phyloP scores from a whole-genome alignment of 1,284 basidiomycete species.

The Ustilago crameri region DNA sequence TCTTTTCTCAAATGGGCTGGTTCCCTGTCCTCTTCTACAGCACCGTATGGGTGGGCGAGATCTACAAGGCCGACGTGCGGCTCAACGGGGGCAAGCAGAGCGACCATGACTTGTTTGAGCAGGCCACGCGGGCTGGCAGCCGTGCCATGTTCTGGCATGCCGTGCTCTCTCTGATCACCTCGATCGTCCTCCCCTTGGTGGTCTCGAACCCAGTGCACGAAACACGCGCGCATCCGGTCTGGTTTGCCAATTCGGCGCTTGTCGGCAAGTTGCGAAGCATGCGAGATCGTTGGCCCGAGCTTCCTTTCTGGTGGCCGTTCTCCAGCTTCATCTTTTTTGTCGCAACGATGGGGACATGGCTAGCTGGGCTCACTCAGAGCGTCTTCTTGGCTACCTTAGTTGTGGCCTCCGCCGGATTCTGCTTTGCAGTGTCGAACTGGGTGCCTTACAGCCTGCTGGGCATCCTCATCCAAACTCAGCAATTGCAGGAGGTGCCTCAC shows the following conservation, averaged over 20 bases:
- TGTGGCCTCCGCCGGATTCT: constrained; percentile 71
- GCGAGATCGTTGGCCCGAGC: constrained; percentile 33
- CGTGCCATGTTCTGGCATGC: constrained; percentile 83
- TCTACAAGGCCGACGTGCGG: constrained; percentile 49
- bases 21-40: constrained; percentile 62
- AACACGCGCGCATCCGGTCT: constrained; percentile 8
- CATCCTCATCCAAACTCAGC: constrained; percentile 47
- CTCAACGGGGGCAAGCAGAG: constrained; percentile 37
- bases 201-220: constrained; percentile 69
- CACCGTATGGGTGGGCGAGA: constrained; percentile 62
- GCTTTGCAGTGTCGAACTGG: constrained; percentile 71
- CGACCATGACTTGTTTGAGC: constrained; percentile 63
- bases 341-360: constrained; percentile 54
- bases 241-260: constrained; percentile 13
- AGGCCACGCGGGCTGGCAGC: constrained; percentile 83
- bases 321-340: constrained; percentile 53
- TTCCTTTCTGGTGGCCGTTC: constrained; percentile 58
- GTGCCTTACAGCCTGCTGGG: constrained; percentile 70
- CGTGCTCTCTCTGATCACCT: constrained; percentile 77
- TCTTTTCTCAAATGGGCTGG: constrained; percentile 64
- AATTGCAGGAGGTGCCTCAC: constrained; percentile 5
- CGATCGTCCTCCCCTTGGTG: constrained; percentile 79
- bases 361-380: constrained; percentile 38
- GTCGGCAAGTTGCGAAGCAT: constrained; percentile 15
- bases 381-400: constrained; percentile 70